A percentile compares a stretch with the other conserved stretches of the same genome.
Conservation (phyloP, 108 stramenopile genomes). For the Conticribra weissflogii region DNA sequence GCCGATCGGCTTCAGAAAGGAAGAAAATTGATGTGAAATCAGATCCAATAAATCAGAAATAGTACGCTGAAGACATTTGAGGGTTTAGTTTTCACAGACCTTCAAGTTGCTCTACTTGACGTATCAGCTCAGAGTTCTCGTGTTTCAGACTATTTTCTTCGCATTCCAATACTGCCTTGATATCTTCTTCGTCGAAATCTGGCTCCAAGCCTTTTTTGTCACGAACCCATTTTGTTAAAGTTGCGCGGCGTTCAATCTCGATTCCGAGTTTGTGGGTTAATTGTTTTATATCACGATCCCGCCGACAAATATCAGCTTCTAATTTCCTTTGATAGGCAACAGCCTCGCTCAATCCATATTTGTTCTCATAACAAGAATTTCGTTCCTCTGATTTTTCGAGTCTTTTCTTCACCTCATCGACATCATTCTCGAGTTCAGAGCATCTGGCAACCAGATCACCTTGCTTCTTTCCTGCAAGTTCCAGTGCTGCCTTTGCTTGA, state of each 20-base stretch:
- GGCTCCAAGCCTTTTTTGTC: conserved; percentile 59
- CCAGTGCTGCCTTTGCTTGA: conserved; percentile 15
- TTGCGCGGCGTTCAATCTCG: conserved; percentile 54
- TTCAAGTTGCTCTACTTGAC: conserved; percentile 72
- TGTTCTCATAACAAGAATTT: conserved; percentile 69
- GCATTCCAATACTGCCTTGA: conserved; percentile 29
- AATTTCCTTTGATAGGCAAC: conserved; percentile 67
- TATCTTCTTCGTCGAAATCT: conserved; percentile 64
- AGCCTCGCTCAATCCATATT: conserved; percentile 71
- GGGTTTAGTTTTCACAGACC: conserved; percentile 4
- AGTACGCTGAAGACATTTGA: not conserved
- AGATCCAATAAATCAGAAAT: not conserved
- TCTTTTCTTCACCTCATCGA: conserved; percentile 55
- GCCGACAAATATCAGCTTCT: conserved; percentile 65
- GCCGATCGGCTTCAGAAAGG: conserved; percentile 47
- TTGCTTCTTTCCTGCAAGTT: conserved; percentile 17
- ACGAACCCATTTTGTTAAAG: conserved; percentile 61
- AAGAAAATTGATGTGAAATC: conserved; percentile 5
- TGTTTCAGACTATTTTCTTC: conserved; percentile 33
- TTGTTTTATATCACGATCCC: conserved; percentile 62
- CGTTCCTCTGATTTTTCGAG: conserved; percentile 53
- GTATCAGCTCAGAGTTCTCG: conserved; percentile 58
- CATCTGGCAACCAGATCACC: not conserved
- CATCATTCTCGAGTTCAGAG: conserved; percentile 34
- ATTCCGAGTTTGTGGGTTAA: conserved; percentile 44